Conservation (phyloP, 1,284 basidiomycete species). For the Ganoderma sinense region DNA sequence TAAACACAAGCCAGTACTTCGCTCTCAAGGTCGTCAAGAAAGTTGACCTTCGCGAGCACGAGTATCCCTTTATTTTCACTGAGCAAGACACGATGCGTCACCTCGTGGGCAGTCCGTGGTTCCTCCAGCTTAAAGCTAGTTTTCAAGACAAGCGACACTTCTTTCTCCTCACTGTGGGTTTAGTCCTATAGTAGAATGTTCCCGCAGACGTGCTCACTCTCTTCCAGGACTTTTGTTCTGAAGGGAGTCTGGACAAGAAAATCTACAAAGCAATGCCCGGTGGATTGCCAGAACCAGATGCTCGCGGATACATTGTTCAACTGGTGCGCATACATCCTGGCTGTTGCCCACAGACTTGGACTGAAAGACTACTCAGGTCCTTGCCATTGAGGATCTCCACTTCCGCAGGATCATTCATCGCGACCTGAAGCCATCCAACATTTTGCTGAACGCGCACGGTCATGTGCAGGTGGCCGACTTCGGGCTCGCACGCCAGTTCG, state of each 20-base stretch:
- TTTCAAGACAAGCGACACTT: conserved; percentile 39
- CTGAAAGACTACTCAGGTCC: conserved; percentile 15
- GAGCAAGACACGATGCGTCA: conserved; percentile 17
- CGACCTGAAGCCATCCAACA: conserved; percentile 63
- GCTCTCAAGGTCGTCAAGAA: not conserved
- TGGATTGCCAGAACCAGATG: conserved; percentile 10
- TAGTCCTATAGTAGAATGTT: not conserved
- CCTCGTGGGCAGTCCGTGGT: conserved; percentile 21
- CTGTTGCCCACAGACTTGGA: conserved; percentile 47
- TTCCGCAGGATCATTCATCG: conserved; percentile 45
- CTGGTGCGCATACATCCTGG: conserved; percentile 22
- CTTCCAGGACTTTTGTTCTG: conserved; percentile 22
- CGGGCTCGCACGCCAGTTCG: conserved; percentile 62
- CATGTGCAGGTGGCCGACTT: conserved; percentile 74
- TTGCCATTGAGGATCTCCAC: conserved; percentile 47
- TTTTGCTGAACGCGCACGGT: conserved; percentile 65
- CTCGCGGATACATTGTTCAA: conserved; percentile 30
- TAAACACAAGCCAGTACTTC: not conserved
- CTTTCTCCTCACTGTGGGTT: conserved; percentile 32
- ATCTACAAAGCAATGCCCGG: conserved; percentile 15
- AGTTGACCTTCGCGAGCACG: not conserved
- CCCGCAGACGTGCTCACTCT: not conserved
- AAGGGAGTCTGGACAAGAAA: conserved; percentile 26
- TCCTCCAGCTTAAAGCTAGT: conserved; percentile 26
- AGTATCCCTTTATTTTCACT: conserved; percentile 16